Evolutionary conservation across 1,284 basidiomycete species (phyloP), one percentile per base, ranked within the genome.

Genomic region (Rhodotorula sp.): DNA sequence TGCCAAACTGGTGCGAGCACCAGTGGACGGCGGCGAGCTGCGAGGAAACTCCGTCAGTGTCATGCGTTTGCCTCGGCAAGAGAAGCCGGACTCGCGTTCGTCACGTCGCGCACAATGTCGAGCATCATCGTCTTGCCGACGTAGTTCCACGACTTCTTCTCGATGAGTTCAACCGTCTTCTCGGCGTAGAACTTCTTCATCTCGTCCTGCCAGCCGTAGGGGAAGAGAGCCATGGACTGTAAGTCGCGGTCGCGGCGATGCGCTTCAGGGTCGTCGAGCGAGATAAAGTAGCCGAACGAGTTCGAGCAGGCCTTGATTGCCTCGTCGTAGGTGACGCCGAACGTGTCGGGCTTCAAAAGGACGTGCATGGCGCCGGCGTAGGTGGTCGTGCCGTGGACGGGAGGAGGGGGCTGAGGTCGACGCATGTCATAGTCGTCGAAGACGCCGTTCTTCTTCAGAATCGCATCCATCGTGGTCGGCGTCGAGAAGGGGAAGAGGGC

Each of bases 401-500:
- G 39, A 22, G 64, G 61, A 27, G 66, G 32, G 4, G 51, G 46
- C 7, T 9, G 34, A 6, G 74, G 72, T 6, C 24, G 52, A 15
- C 34, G 27, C 20, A 69, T 58, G 62, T 67, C 62, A 64, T 76
- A 76, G 46, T 72, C 27, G 29, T 57, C 48, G 48, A 52, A 36
- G 54, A 70, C 32, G 24, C 51, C 54, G 57, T 68, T 68, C 30
- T 27, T 32, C 13, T 59, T 34, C n/a, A 90, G 91, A 90, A 34
- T 86, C 79, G 13, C 84, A 80, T 65, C 66, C 54, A 73, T 77
- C 60, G 68, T 76, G 53, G 70, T 59, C 5, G 29, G 92, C 86
- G 11, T 88, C 86, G 91, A 87, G 71, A 94, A 84, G 51, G 91
- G 90, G 86, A 92, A 92, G 85, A 90, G 91, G 2, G 90, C 87